These are phyloP conservation scores for Komagataella mondaviorum DNA, from an alignment of 805 yeast genomes.

Conservation along the genomic window DNA sequence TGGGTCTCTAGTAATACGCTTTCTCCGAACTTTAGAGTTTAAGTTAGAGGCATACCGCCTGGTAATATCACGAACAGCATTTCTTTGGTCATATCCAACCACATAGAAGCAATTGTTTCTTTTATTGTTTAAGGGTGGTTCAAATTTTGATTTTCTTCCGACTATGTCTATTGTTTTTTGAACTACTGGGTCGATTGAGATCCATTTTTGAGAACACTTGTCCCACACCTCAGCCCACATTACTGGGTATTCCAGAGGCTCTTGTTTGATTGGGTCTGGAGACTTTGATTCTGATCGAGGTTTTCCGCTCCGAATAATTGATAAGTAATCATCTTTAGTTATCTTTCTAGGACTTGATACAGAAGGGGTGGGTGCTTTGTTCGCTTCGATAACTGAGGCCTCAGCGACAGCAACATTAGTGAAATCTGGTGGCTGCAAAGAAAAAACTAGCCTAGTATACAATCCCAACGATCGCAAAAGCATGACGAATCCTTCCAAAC, in stretches of 20 bases:
- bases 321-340: not conserved
- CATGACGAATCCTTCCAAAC: constrained; percentile 81
- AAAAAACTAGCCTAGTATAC: constrained; percentile 62
- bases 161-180: constrained; percentile 50
- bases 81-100: constrained; percentile 56
- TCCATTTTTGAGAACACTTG: constrained; percentile 54
- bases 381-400: constrained; percentile 5
- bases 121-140: constrained; percentile 48
- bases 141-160: constrained; percentile 28
- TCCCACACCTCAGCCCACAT: constrained; percentile 97
- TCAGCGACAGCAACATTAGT: constrained; percentile 23
- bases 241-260: constrained; percentile 35
- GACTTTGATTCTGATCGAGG: not conserved
- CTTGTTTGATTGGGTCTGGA: not conserved
- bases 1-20: constrained; percentile 49
- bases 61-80: constrained; percentile 71
- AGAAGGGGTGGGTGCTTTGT: constrained; percentile 8
- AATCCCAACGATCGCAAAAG: constrained; percentile 59
- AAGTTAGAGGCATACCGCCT: constrained; percentile 61
- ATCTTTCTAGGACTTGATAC: constrained; percentile 12
- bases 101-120: constrained; percentile 59
- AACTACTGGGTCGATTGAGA: constrained; percentile 75
- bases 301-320: not conserved
- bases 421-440: constrained; percentile 86
- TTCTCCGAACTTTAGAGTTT: constrained; percentile 65